Evolutionary conservation across 2,329 filamentous ascomycete species (phyloP).

Genomic region (Mycosphaerella arachidis): DNA sequence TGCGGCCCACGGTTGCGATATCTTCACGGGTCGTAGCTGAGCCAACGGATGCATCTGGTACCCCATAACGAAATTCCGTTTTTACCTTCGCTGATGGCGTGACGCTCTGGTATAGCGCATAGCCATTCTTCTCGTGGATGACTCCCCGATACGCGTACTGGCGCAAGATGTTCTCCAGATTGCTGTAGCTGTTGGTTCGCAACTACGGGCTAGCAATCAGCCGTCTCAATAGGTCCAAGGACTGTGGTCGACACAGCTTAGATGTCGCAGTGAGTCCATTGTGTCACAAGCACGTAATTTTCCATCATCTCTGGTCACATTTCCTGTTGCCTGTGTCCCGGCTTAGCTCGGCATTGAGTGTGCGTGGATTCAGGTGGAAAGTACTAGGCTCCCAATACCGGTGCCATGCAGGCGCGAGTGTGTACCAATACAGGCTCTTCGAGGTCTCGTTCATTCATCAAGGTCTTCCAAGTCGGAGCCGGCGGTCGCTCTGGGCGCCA

Average conservation of each 20-base stretch:
- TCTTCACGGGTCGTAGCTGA: conserved; percentile 26
- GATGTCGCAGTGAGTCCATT: neutral
- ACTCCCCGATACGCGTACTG: neutral
- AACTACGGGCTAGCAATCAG: neutral
- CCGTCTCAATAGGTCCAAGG: neutral
- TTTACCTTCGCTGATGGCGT: neutral
- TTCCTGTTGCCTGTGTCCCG: neutral
- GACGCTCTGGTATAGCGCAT: neutral
- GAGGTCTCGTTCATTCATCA: neutral
- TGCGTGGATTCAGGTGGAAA: too few relatives aligned
- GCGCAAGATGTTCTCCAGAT: neutral
- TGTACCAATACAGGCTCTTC: neutral
- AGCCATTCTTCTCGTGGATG: neutral
- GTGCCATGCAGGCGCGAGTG: neutral
- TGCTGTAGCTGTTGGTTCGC: neutral
- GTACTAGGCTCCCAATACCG: neutral
- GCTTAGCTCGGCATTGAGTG: too few relatives aligned
- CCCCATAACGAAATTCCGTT: conserved; percentile 34
- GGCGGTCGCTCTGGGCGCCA: neutral
- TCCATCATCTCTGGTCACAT: neutral
- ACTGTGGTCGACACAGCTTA: neutral
- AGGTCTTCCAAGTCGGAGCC: neutral
- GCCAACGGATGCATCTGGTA: conserved; percentile 36
- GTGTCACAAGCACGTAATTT: neutral
- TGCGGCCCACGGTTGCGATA: conserved; percentile 26